Evolutionary conservation across 2,329 filamentous ascomycete genomes (phyloP), one percentile per base, ranked within the genome.

Genomic region (Ascochyta koolunga): DNA sequence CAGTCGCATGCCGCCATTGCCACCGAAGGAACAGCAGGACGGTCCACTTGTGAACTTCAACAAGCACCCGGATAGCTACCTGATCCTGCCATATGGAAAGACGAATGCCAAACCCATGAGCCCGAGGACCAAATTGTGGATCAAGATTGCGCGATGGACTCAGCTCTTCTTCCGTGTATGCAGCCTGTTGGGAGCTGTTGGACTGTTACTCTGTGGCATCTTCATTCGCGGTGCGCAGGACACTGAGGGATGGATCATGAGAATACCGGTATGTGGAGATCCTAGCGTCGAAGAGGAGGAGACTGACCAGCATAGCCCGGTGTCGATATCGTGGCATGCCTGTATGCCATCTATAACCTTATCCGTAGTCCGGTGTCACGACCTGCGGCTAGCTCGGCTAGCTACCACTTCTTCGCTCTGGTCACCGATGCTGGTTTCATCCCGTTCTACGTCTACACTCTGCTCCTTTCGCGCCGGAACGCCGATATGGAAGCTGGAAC

Each of bases 361-460:
- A 80, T 84, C 13, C 85, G 90, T 27, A 85, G 87, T 32, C 83
- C 90, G 0, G 86, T 85, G 41, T 84, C 82, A 38, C 86, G 92
- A 45, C 86, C 92, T 0, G 87, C 93, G 0, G 88, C 82, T 3
- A 96, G 91, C 19, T 90, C 91, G 16, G 88, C 91, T 13, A 93
- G 91, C 60, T 98, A 98, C 75, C 91, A 96, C 75, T 77, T 95
- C 52, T 98, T 97, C 72, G 86, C 92, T 2, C 81, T 85, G 10
- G 77, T 91, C 37, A 83, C 89, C 36, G 93, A 98, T 72, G 76
- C 79, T n/a, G 83, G 82, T 16, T 76, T 88, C 47, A 79, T 87
- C 29, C 84, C 86, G 0, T 87, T 88, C 70, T 86, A 86, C 60
- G 78, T 83, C 54, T 87, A 86, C 68, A 83, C 82, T 8, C 79